Base-by-base conservation (phyloP, 306 rosid species). In the Benincasa hispida region DNA sequence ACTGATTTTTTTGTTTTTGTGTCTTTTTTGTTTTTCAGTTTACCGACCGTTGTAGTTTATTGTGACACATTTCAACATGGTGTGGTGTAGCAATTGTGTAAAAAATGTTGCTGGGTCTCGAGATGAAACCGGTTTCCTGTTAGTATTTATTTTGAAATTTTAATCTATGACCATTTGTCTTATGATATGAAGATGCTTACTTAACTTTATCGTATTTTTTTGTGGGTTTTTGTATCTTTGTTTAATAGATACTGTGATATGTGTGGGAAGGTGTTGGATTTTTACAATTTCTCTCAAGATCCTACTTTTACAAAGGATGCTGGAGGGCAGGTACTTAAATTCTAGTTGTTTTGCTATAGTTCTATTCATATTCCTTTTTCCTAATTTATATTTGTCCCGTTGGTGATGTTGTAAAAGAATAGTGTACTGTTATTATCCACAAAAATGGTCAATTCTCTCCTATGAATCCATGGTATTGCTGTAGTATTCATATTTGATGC, bases 251-350 rank as follows among this genome's bases (percentile, higher is more conserved):
- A 53, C 18, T 78, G 84, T 74, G 60, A 63, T 12, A 28, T 28
- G 45, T 82, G 84, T 32, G 81, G 84, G 41, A 82, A 73, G 78
- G 81, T 82, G 10, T 62, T 82, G 66, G 79, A 72, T 70, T 73
- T 21, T 53, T 76, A 51, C 39, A 53, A 41, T 72, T 78, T 32
- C 61, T 61, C 76, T 63, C 76, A 73, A 7, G 81, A 73, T 8
- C 55, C 84, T 19, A 62, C 76, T n/a, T 82, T 82, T 39, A 27
- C 55, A 0, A 78, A 82, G 80, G 58, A 77, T 63, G 10, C 72
- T 1, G 48, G 70, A 6, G 84, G 84, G 45, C 81, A 73, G 81
- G 81, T 72, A 50, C 39, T 27, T 70, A 69, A 45, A 42, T 24
- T 70, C 22, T 68, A 22, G 56, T 17, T 42, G 7, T 14, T 45